Conservation (phyloP, 2,329 filamentous ascomycete genomes). For the Xylariales sp. region DNA sequence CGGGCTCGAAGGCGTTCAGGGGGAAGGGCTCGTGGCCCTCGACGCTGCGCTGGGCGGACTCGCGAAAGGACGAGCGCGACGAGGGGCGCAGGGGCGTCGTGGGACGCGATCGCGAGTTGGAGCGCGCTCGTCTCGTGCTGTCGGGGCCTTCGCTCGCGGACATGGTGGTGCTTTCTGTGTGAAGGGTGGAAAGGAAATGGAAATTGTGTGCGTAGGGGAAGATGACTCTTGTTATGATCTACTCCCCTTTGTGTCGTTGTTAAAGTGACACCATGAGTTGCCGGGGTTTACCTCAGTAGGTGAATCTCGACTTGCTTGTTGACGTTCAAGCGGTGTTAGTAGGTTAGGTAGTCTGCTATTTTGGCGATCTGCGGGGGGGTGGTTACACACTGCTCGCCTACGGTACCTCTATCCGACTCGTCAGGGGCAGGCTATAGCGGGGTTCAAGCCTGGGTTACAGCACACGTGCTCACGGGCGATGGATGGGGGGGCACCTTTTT, state of each 20-base stretch:
- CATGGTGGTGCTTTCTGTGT: conserved; percentile 35
- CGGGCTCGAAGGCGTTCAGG: conserved; percentile 85
- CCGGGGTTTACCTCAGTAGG: background rate
- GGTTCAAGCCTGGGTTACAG: background rate
- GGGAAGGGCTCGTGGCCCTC: conserved; percentile 70
- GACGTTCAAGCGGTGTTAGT: no score
- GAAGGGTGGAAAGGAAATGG: background rate
- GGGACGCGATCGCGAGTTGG: conserved; percentile 71
- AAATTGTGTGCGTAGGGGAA: background rate
- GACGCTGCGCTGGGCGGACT: conserved; percentile 71
- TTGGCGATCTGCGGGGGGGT: conserved; percentile 23
- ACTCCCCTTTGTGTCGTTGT: background rate
- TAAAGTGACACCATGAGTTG: background rate
- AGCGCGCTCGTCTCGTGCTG: conserved; percentile 45
- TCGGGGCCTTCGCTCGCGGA: conserved; percentile 45
- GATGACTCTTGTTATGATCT: background rate
- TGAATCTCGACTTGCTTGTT: no score
- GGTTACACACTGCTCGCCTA: background rate
- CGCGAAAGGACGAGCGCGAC: conserved; percentile 88
- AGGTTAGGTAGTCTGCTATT: conserved; percentile 1
- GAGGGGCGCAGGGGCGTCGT: conserved; percentile 92
- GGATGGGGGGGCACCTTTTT: no score
- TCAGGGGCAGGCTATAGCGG: no score
- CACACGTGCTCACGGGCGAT: conserved; percentile 19
- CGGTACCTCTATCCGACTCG: no score